Percentiles rank a stretch among this genome's conserved stretches.
phyloP scores from a whole-genome alignment of 225 moss, liverwort and hornwort species.

The Asterella californica region DNA sequence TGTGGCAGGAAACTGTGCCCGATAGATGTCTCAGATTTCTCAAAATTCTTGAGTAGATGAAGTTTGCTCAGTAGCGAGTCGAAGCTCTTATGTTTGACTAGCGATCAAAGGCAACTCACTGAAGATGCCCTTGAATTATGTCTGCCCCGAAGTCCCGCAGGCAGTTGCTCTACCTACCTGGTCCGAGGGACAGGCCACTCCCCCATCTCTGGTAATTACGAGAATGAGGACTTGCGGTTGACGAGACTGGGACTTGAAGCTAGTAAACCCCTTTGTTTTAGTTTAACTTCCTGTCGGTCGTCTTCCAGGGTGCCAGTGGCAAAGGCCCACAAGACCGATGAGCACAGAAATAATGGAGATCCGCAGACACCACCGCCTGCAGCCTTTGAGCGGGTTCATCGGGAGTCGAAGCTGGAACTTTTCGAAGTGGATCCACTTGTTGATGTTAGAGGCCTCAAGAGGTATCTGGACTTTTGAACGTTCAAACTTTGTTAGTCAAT shows the following conservation, averaged over 20 bases:
- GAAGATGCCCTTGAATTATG: not conserved
- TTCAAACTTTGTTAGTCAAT: not conserved
- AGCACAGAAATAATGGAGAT: constrained; percentile 52
- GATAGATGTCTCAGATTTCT: not conserved
- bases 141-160: not conserved
- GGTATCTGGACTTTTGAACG: constrained; percentile 34
- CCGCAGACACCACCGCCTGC: constrained; percentile 38
- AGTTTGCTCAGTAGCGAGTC: not conserved
- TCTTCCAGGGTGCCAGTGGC: constrained; percentile 40
- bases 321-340: constrained; percentile 49
- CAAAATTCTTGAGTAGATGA: not conserved
- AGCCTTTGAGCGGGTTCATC: constrained; percentile 66
- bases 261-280: not conserved
- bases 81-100: not conserved
- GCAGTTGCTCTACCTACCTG: not conserved
- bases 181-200: not conserved
- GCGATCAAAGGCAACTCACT: not conserved
- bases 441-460: constrained; percentile 92
- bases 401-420: constrained; percentile 89
- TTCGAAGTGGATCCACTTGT: constrained; percentile 88
- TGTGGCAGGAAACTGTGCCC: not conserved
- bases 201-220: not conserved
- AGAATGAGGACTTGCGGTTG: not conserved
- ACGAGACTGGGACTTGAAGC: not conserved
- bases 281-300: constrained; percentile 6